Evolutionary conservation across 2,329 filamentous ascomycete genomes (phyloP), one percentile per base, ranked within the genome.

Genomic region (Stemphylium beticola): DNA sequence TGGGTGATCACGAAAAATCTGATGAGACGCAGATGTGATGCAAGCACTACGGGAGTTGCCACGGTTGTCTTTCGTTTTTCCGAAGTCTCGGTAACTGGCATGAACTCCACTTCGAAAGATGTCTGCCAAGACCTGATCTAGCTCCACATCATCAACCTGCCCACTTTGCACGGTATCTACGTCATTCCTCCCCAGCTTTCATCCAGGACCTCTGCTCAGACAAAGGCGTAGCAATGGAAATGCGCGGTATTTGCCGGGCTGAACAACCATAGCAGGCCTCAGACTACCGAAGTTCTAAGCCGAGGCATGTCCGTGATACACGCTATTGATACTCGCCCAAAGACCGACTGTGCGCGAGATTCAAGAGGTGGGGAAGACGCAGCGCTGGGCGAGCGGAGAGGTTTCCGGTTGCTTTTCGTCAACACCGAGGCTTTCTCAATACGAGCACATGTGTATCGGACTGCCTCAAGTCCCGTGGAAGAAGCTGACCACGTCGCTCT

Each of bases 401-500:
- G 31, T 14, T 32, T 36, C 47, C 46, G 46, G 41, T 26, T 37
- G 20, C 36, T 12, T 37, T 42, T 42, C n/a, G 32, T 40, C 44
- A 24, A 38, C 39, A 39, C 43, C 39, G 8, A 38, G 45, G 32
- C 38, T 17, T 11, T 42, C 18, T 24, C 26, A n/a, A 44, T 54
- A 54, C 51, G 51, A 43, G 32, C 51, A 50, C 51, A 39, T 43
- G 46, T 46, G 48, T 38, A 49, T 20, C 47, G 32, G 20, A 29
- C 44, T 49, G 51, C 51, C 49, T 45, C 39, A 49, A 49, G 32
- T 39, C 36, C 26, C 11, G 33, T 38, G 18, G 11, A 26, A 39
- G 26, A 52, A 36, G 26, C 29, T 33, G 48, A 34, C 44, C 26
- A 17, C 20, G 42, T 36, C 34, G 15, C 20, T 31, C 42, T 31